Conservation (phyloP, 2,329 filamentous ascomycete species). For the Beauveria medogensis region DNA sequence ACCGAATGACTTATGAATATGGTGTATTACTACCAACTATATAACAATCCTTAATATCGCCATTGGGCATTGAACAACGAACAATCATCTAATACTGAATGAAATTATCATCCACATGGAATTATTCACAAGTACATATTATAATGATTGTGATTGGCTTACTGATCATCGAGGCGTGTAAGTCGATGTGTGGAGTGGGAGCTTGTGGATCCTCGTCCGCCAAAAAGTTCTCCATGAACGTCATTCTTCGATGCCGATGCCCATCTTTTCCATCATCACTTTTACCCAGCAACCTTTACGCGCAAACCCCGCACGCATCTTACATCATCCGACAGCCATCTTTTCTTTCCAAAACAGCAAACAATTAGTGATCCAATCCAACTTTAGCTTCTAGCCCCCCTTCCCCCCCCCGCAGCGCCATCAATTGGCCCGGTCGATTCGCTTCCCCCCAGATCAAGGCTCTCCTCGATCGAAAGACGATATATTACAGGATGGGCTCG, state of each 20-base stretch:
- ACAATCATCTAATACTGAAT: not conserved
- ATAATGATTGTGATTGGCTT: not conserved
- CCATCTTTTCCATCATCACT: not conserved
- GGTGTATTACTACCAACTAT: conserved; percentile 4
- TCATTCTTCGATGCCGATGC: not conserved
- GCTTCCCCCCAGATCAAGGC: not conserved
- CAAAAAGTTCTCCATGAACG: conserved; percentile 4
- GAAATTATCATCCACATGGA: too few species aligned
- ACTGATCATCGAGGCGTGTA: not conserved
- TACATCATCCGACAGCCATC: not conserved
- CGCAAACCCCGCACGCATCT: not conserved
- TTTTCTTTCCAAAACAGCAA: not conserved
- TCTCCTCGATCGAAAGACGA: not conserved
- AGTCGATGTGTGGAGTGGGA: not conserved
- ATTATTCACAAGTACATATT: too few species aligned
- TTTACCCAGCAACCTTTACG: not conserved
- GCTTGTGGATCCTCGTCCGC: not conserved
- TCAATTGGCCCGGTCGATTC: not conserved
- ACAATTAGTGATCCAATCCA: too few species aligned
- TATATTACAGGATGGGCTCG: conserved; percentile 32
- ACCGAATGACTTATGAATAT: not conserved
- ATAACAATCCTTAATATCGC: conserved; percentile 11
- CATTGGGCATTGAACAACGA: not conserved
- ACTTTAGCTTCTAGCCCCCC: too few species aligned
- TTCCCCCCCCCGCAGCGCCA: too few species aligned